A percentile compares a stretch with the other conserved stretches of the same genome.
These are phyloP conservation scores for Hypoxylon sp. DNA, from an alignment of 2,329 filamentous ascomycete species.

Conservation along the genomic window DNA sequence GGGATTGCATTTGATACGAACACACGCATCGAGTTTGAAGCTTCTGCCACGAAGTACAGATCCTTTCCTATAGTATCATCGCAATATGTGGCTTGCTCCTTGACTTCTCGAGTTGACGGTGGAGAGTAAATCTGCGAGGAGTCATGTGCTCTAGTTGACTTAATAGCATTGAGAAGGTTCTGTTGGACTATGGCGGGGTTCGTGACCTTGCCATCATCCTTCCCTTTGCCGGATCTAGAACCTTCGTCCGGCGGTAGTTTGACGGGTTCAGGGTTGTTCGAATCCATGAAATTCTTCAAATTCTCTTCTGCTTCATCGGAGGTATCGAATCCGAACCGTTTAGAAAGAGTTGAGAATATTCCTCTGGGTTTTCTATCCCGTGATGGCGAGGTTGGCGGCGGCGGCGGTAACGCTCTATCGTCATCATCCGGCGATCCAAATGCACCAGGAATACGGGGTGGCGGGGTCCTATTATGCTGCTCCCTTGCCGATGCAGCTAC, in stretches of 20 bases:
- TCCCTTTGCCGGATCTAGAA: conserved; percentile 39
- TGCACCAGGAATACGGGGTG: conserved; percentile 78
- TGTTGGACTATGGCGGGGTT: conserved; percentile 74
- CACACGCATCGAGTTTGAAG: conserved; percentile 80
- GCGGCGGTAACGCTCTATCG: conserved; percentile 21
- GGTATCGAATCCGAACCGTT: conserved; percentile 76
- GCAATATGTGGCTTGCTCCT: conserved; percentile 89
- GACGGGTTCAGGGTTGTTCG: conserved; percentile 43
- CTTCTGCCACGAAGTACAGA: conserved; percentile 78
- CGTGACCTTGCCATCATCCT: conserved; percentile 68
- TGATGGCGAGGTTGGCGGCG: conserved; percentile 54
- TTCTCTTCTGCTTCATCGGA: conserved; percentile 61
- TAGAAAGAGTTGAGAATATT: conserved; percentile 78
- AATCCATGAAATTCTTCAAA: conserved; percentile 63
- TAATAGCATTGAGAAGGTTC: conserved; percentile 83
- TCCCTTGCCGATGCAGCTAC: conserved; percentile 58
- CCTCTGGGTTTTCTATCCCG: conserved; percentile 66
- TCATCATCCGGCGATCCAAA: conserved; percentile 64
- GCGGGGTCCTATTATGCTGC: conserved; percentile 58
- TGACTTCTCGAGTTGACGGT: conserved; percentile 79
- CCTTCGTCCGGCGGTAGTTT: conserved; percentile 43
- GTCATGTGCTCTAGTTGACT: conserved; percentile 82
- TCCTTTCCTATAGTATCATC: conserved; percentile 82
- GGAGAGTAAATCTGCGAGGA: conserved; percentile 80
- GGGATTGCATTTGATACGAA: conserved; percentile 74